These are phyloP conservation scores for Starmerella stigmatis DNA, from an alignment of 805 yeast genomes.

Conservation along the genomic window DNA sequence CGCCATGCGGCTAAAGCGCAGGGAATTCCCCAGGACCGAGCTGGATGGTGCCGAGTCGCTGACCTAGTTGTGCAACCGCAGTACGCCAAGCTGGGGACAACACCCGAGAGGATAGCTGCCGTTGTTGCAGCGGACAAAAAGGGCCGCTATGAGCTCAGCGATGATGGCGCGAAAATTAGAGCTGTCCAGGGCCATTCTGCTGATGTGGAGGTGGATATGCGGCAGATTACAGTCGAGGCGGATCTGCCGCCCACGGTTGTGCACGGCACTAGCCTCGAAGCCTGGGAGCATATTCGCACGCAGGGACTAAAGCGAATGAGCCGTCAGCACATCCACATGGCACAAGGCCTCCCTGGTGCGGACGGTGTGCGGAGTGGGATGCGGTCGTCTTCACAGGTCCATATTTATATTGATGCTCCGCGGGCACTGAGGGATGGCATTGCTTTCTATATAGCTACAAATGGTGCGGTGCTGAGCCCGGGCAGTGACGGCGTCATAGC, in stretches of 20 bases:
- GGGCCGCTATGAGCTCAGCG: conserved; percentile 50
- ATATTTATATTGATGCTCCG: conserved; percentile 52
- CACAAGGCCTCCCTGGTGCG: conserved; percentile 45
- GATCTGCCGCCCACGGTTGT: conserved; percentile 46
- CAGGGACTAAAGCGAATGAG: conserved; percentile 59
- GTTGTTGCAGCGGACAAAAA: conserved; percentile 61
- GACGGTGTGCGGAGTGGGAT: conserved; percentile 59
- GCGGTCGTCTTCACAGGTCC: conserved; percentile 44
- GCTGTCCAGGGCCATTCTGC: conserved; percentile 93
- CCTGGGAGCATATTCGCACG: conserved; percentile 39
- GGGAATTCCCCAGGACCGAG: conserved; percentile 47
- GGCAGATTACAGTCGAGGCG: conserved; percentile 32
- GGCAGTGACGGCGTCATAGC: conserved; percentile 52
- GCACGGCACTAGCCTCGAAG: conserved; percentile 64
- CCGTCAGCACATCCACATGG: conserved; percentile 80
- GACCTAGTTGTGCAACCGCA: conserved; percentile 48
- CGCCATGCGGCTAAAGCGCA: conserved; percentile 80
- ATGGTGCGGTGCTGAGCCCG: conserved; percentile 61
- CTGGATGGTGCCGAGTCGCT: conserved; percentile 54
- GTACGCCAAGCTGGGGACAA: conserved; percentile 46
- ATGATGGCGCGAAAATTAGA: conserved; percentile 39
- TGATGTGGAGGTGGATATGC: conserved; percentile 36
- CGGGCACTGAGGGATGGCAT: conserved; percentile 40
- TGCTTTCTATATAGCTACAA: conserved; percentile 50
- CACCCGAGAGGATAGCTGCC: conserved; percentile 45